Base-by-base conservation (phyloP, 352 stramenopile genomes). In the Phytophthora nicotianae region DNA sequence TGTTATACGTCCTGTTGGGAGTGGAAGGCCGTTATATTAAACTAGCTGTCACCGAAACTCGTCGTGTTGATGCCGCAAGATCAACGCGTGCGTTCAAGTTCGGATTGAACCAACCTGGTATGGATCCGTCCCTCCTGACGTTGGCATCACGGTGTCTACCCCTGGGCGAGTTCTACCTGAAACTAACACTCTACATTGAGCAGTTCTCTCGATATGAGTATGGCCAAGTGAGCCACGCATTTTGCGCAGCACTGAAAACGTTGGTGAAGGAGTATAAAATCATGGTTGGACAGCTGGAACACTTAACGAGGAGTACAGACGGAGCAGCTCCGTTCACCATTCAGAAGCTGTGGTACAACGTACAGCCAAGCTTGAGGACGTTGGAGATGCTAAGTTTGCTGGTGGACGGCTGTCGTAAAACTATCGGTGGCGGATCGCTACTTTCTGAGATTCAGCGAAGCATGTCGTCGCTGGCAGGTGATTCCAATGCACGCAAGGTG, bases 221-320 rank as follows among this genome's bases (percentile, higher is more conserved):
- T 62, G 96, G 96, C 0, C 84, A 94, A 74, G 91, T 98, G 10
- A 97, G 92, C 35, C 96, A 98, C 70, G 91, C 95, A 8, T 89
- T 99, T 48, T 97, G 90, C 38, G 95, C 96, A 26, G 91, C 89
- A 10, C 72, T 98, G 9, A 97, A 98, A 60, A 72, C 81, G 5
- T 69, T 98, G 13, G 50, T 98, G 32, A 91, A 96, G 58, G 93
- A 99, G 61, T 98, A 98, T 73, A 88, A 90, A 40, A 87, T 93
- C 33, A 96, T 98, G 68, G 83, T 98, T 26, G 83, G 82, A 1
- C 90, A 97, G 52, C 65, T 99, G 6, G 93, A 99, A 65, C 75
- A 89, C 29, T 81, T 89, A 52, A 76, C 88, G 68, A 83, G 86
- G 37, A 58, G 47, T 50, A 24, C 54, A 24, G 37, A 65, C 46